Evolutionary conservation across 345 rosid species (phyloP), one percentile per base, ranked within the genome.

Genomic region (Orychophragmus violaceus): DNA sequence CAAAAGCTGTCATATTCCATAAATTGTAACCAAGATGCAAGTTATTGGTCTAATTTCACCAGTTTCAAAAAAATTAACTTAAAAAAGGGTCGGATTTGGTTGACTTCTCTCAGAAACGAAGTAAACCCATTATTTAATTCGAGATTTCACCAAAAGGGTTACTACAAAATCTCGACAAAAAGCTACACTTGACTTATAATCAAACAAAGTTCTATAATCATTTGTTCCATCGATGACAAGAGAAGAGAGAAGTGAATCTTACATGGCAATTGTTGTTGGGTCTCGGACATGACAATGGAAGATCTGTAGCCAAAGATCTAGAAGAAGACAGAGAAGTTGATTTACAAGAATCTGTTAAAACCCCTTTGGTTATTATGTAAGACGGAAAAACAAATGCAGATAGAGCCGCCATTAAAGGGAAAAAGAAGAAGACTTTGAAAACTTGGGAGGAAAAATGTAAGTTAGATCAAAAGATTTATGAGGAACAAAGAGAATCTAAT

Each of bases 331-430:
- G 16, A 76, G 74, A 14, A 69, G 37, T 45, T 58, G 74, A 65
- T 27, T 78, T 84, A 6, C 51, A 80, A 77, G 81, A 74, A 66
- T 80, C 92, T 12, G 78, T 52, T 66, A 61, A 66, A 17, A 76
- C 30, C 35, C 72, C 68, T 18, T 70, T 65, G 78, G 55, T 50
- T 39, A 18, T 76, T 51, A 72, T 68, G 72, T 71, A 67, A 59
- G 82, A 78, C 51, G 94, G 87, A 60, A 90, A 80, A 53, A 92
- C 82, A 78, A 82, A 82, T 72, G 88, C 77, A 81, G 74, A 82
- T 13, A 85, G 78, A 56, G 98, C 94, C 97, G 98, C 94, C 97
- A 93, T 89, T 3, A 22, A 41, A 16, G 48, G 45, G 17, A 8
- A 8, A 1, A 32, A 32, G 23, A 59, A 29, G 17, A 48, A 60